Evolutionary conservation across 768 basidiomycete species (phyloP).

Genomic region (Phanerochaete carnosa): DNA sequence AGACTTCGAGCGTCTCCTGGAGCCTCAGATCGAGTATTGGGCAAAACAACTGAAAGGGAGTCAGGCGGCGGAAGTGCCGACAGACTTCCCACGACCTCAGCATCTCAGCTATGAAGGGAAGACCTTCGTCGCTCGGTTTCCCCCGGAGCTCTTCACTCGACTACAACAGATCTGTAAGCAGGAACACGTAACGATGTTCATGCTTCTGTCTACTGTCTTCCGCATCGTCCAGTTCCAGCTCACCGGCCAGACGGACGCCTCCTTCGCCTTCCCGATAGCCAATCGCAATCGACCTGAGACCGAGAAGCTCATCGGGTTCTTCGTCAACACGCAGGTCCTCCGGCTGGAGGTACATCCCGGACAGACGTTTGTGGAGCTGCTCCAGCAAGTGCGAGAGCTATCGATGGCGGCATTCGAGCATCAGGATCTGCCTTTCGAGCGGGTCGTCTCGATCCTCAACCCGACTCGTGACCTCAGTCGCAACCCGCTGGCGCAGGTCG

Average conservation of each 20-base stretch:
- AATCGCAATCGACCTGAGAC: not conserved
- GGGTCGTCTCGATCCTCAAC: not conserved
- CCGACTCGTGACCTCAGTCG: not conserved
- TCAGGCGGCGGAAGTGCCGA: not conserved
- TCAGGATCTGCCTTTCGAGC: not conserved
- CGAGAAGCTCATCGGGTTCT: not conserved
- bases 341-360: not conserved
- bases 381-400: not conserved
- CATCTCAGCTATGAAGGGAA: not conserved
- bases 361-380: not conserved
- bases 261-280: not conserved
- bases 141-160: not conserved
- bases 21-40: not conserved
- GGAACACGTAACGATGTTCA: not conserved
- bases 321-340: constrained; percentile 3
- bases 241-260: not conserved
- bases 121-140: not conserved
- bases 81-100: not conserved
- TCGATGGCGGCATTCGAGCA: not conserved
- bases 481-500: not conserved
- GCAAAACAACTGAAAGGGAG: not conserved
- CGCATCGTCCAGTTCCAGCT: not conserved
- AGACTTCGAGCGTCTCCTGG: not conserved
- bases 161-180: not conserved
- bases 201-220: not conserved